Conservation (phyloP, 1,139 yeast genomes). For the Torulaspora globosa region DNA sequence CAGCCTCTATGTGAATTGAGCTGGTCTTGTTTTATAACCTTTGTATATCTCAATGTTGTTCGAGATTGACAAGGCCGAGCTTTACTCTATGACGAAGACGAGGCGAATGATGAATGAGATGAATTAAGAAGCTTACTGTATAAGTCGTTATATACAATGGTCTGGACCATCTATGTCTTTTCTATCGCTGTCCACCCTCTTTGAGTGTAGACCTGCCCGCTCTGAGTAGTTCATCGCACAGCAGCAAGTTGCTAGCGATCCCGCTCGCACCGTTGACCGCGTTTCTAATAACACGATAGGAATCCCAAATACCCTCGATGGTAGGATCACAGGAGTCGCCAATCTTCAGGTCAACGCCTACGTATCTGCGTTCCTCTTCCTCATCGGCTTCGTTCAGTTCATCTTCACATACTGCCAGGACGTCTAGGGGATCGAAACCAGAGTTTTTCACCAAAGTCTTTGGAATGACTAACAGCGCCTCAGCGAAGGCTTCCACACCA, state of each 20-base stretch:
- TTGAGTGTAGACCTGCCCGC: conserved; percentile 93
- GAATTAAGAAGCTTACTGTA: neutral
- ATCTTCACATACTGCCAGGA: conserved; percentile 85
- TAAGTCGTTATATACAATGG: conserved; percentile 7
- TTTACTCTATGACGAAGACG: neutral
- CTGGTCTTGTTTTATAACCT: neutral
- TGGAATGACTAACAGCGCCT: conserved; percentile 84
- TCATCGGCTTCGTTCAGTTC: conserved; percentile 49
- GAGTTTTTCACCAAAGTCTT: conserved; percentile 90
- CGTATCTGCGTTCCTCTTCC: conserved; percentile 64
- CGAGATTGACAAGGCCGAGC: neutral
- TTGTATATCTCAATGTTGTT: neutral
- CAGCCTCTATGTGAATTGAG: neutral
- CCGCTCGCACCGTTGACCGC: conserved; percentile 92
- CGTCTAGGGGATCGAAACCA: conserved; percentile 89
- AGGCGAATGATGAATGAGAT: neutral
- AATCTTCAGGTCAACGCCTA: conserved; percentile 83
- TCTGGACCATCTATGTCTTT: conserved; percentile 12
- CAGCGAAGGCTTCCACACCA: conserved; percentile 91
- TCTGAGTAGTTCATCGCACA: conserved; percentile 93
- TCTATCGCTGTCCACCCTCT: conserved; percentile 42
- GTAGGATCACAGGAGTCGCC: conserved; percentile 98
- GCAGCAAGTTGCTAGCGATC: conserved; percentile 82
- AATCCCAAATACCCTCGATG: conserved; percentile 94
- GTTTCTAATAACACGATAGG: conserved; percentile 87